Conservation (phyloP, 176 grass and related monocot species). For the Aegilops umbellulata region DNA sequence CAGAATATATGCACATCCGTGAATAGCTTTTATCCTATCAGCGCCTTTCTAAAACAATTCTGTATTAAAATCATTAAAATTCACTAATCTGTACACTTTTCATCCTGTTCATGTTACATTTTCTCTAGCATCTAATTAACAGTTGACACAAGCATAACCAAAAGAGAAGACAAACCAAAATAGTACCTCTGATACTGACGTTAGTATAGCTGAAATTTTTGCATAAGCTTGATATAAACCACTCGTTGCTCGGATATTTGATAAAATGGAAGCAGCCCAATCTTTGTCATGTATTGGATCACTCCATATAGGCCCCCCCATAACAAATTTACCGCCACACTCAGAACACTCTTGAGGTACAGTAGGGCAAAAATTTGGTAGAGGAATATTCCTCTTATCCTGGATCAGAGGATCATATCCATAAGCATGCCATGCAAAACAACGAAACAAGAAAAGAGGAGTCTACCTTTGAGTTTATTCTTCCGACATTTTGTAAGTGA, state of each 20-base stretch:
- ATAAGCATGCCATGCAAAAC: constrained; percentile 15
- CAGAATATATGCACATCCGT: neutral
- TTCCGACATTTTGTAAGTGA: constrained; percentile 75
- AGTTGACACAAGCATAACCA: neutral
- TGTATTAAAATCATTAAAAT: neutral
- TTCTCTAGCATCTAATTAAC: neutral
- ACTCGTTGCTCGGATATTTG: constrained; percentile 46
- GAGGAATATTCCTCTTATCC: constrained; percentile 59
- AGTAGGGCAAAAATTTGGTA: constrained; percentile 62
- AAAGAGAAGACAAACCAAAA: neutral
- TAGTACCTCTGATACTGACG: constrained; percentile 61
- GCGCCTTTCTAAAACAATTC: neutral
- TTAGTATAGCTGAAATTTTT: constrained; percentile 71
- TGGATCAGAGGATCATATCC: constrained; percentile 13
- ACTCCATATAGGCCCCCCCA: constrained; percentile 89
- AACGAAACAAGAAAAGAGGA: constrained; percentile 4
- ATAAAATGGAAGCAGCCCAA: constrained; percentile 67
- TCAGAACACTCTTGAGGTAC: constrained; percentile 68
- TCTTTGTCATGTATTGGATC: constrained; percentile 79
- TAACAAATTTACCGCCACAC: constrained; percentile 73
- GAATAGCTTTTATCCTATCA: neutral
- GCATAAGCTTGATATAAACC: constrained; percentile 61
- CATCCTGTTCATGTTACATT: neutral
- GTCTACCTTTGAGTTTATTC: constrained; percentile 58
- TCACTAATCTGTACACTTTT: neutral